Evolutionary conservation across 2,329 filamentous ascomycete genomes (phyloP).

Genomic region (Esteya vermicola): DNA sequence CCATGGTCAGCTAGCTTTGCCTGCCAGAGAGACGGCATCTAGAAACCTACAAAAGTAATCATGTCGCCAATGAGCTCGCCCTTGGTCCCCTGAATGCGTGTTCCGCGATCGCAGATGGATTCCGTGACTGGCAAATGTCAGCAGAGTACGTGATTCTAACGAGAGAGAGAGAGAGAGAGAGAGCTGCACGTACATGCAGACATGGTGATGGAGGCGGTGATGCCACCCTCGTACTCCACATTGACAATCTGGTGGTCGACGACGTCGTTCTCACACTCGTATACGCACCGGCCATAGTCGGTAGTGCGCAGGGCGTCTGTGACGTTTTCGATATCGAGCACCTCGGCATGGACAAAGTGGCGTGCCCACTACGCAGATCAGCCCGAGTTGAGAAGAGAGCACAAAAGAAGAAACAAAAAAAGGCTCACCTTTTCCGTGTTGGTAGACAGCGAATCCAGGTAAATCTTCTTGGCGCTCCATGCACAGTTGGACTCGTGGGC

Average conservation of each 20-base stretch:
- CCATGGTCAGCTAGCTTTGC: too few relatives aligned
- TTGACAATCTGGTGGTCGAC: constrained; percentile 1
- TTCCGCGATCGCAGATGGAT: not conserved
- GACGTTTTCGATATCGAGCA: constrained; percentile 1
- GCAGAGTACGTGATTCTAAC: too few relatives aligned
- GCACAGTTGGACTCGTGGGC: not conserved
- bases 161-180: not conserved
- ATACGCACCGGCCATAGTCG: constrained; percentile 1
- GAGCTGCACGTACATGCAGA: not conserved
- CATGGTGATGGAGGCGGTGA: constrained; percentile 1
- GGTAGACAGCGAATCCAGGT: not conserved
- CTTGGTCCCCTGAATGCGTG: not conserved
- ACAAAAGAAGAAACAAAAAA: too few relatives aligned
- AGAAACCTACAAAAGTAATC: not conserved
- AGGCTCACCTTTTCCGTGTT: not conserved
- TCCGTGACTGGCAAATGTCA: not conserved
- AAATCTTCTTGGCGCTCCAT: constrained; percentile 1
- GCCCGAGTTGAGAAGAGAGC: too few relatives aligned
- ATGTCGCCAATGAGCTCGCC: constrained; percentile 1
- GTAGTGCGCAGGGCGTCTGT: not conserved
- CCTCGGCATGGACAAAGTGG: not conserved
- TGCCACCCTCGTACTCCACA: not conserved
- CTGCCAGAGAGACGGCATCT: not conserved
- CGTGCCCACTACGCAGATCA: not conserved
- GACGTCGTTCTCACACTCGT: not conserved